Evolutionary conservation across 345 rosid species (phyloP), one percentile per base, ranked within the genome.

Genomic region (Pistacia atlantica): DNA sequence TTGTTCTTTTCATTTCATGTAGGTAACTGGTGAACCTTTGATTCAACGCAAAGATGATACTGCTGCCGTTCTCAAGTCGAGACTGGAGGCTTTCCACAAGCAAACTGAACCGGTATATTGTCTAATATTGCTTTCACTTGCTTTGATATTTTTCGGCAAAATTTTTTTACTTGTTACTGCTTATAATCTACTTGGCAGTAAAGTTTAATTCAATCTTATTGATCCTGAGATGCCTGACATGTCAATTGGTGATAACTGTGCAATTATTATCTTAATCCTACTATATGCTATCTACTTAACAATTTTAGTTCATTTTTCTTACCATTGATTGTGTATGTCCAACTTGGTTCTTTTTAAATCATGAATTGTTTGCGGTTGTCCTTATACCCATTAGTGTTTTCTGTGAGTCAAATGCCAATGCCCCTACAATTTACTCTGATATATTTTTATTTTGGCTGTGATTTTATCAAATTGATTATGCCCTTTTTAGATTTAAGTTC

Each of bases 1-100:
- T 22, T 78, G 25, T 37, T 35, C 38, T 56, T 72, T 72, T 71
- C 25, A 22, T 49, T 77, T 68, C 71, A 75, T 76, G 62, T 77
- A 95, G 99, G 91, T 89, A 25, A 95, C 96, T 11, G 96, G 98
- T 78, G 98, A 93, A 70, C 91, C 94, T 58, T 81, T 92, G 87
- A 90, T 95, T 80, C 98, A 93, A 75, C 96, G 97, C 51, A 92
- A 92, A 83, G 99, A 95, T 71, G 99, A 95, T 77, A 92, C 92
- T 60, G 94, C 90, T 0, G 94, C 91, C 75, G 96, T 95, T 71
- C 93, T 95, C n/a, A 93, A 77, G 80, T 92, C 96, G 49, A 90
- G 98, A 83, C 94, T 95, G 64, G 93, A 90, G 75, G 89, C 94
- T 67, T 95, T 93, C 79, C 97, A 95, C 89, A 87, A 78, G 87